Evolutionary conservation across 495 filamentous ascomycete genomes (phyloP), one percentile per base, ranked within the genome.

Genomic region (Aspergillus asperescens): DNA sequence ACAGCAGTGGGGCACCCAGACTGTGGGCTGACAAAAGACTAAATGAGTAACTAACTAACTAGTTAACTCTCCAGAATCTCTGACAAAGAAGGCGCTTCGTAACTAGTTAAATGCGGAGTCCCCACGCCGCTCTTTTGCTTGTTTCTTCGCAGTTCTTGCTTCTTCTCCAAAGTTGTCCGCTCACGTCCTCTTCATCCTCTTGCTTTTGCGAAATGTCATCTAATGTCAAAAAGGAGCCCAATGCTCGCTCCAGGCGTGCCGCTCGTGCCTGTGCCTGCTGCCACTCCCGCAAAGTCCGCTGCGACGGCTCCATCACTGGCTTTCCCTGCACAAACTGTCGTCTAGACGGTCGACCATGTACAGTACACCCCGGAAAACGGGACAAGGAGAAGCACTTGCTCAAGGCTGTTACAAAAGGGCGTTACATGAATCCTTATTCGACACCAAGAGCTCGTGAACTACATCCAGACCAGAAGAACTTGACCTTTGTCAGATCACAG

Each of bases 311-410:
- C 15, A 57, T 57, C 31, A 57, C 50, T 28, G 55, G 55, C 12
- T 57, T 57, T n/a, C 55, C 55, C 37, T 57, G 55, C 37, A 57
- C 55, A 32, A 57, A 57, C 40, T 57, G 55, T 38, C 55, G 55
- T 29, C 38, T 57, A 15, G 55, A 57, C 37, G 48, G 45, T 7
- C 32, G 37, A 19, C 19, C 55, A 23, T 57, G 55, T 44, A 44
- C 50, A 3, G 8, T 57, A 7, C 55, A 52, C 23, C 48, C 55
- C 7, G 48, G 55, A 8, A 51, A 53, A 25, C 49, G 41, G n/a
- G 44, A 43, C 18, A 47, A 44, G 5, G 55, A 34, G 24, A 57
- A 50, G 42, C 55, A 57, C 31, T 10, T 57, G 29, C 31, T 50
- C 29, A 37, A 20, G 13, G 19, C 32, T 4, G 34, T 50, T 40